A percentile compares a stretch with the other conserved stretches of the same genome.
These are phyloP conservation scores for Solanum sejunctum DNA, from an alignment of 257 asterid genomes.

Conservation along the genomic window DNA sequence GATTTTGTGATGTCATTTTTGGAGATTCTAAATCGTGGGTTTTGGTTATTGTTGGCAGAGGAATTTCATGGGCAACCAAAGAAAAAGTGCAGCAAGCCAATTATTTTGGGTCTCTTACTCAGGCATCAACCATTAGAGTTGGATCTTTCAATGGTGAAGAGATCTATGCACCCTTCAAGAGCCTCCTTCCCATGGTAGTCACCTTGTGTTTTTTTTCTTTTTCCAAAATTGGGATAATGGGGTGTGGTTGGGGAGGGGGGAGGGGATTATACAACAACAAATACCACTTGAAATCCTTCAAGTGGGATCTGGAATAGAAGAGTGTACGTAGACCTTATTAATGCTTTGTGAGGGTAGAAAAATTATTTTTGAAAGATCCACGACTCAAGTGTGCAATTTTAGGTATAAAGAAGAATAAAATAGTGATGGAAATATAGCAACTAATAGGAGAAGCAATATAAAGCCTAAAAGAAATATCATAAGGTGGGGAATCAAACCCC, in stretches of 20 bases:
- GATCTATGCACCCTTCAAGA: constrained; percentile 93
- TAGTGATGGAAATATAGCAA: no score
- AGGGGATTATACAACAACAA: no score
- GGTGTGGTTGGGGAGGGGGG: neutral
- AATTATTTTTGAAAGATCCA: no score
- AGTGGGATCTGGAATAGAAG: no score
- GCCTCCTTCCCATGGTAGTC: constrained; percentile 90
- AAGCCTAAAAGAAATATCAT: neutral
- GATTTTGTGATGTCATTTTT: neutral
- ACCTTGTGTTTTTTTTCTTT: neutral
- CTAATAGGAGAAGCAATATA: no score
- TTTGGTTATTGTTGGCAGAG: constrained; percentile 31
- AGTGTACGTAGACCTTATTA: no score
- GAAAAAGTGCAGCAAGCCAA: constrained; percentile 89
- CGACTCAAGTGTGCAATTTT: no score
- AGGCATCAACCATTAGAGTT: constrained; percentile 80
- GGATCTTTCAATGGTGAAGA: constrained; percentile 98
- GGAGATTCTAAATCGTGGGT: neutral
- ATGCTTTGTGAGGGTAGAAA: no score
- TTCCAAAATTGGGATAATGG: neutral
- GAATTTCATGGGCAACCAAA: constrained; percentile 97
- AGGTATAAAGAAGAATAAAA: no score
- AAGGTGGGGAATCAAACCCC: neutral
- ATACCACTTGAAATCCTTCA: no score
- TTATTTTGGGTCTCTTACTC: constrained; percentile 90